Conservation (phyloP, 345 rosid genomes). For the Lumnitzera littorea region DNA sequence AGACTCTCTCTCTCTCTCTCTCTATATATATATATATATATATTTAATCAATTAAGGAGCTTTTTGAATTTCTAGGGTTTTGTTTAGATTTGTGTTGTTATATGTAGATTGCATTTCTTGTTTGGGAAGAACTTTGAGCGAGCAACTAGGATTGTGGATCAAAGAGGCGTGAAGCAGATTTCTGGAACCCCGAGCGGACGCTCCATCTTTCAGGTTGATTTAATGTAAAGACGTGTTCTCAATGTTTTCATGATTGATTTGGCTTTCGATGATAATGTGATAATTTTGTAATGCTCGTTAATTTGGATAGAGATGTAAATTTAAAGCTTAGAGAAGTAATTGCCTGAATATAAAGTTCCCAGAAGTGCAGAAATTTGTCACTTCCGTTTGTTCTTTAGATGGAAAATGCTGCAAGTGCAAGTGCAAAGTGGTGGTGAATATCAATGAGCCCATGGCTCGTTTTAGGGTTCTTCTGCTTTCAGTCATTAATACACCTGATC, state of each 20-base stretch:
- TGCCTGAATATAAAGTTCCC: too few relatives aligned
- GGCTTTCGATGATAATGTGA: neutral
- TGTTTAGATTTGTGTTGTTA: too few relatives aligned
- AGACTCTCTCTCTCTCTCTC: conserved; percentile 12
- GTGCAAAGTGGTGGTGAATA: too few relatives aligned
- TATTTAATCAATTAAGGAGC: neutral
- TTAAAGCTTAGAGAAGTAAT: too few relatives aligned
- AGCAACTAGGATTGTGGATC: conserved; percentile 74
- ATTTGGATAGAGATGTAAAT: neutral
- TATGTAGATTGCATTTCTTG: conserved; percentile 64
- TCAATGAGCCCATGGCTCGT: too few relatives aligned
- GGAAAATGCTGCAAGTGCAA: too few relatives aligned
- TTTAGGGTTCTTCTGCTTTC: too few relatives aligned
- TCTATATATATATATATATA: neutral
- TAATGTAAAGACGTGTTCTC: neutral
- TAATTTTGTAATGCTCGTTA: neutral
- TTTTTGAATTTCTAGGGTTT: neutral
- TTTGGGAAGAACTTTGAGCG: conserved; percentile 85
- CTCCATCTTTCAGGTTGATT: conserved; percentile 68
- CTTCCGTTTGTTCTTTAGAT: too few relatives aligned
- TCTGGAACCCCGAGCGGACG: conserved; percentile 70
- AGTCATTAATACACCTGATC: too few relatives aligned
- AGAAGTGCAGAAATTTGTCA: too few relatives aligned
- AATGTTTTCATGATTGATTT: neutral
- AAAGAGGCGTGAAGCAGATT: conserved; percentile 67